These are phyloP conservation scores for Spatholobus suberectus DNA, from an alignment of 306 rosid genomes.

Conservation along the genomic window DNA sequence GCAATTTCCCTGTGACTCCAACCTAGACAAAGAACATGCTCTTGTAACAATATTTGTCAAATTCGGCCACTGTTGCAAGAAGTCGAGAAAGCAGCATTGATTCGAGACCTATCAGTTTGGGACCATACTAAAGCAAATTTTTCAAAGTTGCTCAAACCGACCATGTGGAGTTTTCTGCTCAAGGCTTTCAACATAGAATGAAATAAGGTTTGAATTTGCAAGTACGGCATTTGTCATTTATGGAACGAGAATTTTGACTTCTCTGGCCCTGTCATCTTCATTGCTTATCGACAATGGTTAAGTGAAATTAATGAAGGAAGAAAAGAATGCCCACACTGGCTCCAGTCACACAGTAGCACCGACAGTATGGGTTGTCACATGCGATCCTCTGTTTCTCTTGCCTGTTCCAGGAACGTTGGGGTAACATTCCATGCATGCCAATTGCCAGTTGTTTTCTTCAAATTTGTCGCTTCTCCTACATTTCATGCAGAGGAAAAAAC, in stretches of 20 bases:
- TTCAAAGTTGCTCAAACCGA: not conserved
- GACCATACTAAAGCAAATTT: not conserved
- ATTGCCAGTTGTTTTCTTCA: not conserved
- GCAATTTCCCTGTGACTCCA: not conserved
- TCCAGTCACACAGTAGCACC: not conserved
- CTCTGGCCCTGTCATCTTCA: not conserved
- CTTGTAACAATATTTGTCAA: not conserved
- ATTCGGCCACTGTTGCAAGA: no score
- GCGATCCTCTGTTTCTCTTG: not conserved
- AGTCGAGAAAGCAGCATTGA: not conserved
- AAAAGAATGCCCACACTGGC: not conserved
- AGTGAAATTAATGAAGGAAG: not conserved
- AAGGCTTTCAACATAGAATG: not conserved
- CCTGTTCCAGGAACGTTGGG: not conserved
- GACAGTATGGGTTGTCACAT: not conserved
- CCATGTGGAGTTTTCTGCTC: not conserved
- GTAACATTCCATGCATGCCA: not conserved
- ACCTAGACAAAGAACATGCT: not conserved
- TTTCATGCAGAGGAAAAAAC: not conserved
- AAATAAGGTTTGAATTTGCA: not conserved
- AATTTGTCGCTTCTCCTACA: not conserved
- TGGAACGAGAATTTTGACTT: not conserved
- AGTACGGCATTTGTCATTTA: not conserved
- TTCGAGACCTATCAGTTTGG: not conserved
- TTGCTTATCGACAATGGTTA: not conserved